A percentile compares a stretch with the other conserved stretches of the same genome.
These are phyloP conservation scores for Debaryomyces coudertii DNA, from an alignment of 1,139 yeast species.

Conservation along the genomic window DNA sequence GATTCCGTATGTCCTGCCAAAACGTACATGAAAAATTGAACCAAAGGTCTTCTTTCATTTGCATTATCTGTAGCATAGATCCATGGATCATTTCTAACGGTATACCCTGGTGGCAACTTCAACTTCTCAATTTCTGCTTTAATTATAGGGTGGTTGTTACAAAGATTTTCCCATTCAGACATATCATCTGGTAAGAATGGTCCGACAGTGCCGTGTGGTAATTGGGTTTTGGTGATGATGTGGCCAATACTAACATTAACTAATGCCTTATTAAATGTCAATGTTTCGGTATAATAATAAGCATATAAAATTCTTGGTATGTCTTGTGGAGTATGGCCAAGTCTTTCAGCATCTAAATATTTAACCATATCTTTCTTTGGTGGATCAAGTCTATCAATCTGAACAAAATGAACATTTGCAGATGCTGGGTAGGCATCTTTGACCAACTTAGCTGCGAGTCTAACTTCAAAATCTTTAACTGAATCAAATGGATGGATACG, in stretches of 20 bases:
- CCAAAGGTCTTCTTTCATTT: slow-evolving; percentile 60
- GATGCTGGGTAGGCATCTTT: slow-evolving; percentile 57
- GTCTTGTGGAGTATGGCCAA: slow-evolving; percentile 57
- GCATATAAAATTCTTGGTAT: slow-evolving; percentile 69
- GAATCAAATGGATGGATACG: slow-evolving; percentile 64
- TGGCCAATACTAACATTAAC: slow-evolving; percentile 69
- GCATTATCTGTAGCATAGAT: slow-evolving; percentile 81
- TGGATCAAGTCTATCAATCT: slow-evolving; percentile 76
- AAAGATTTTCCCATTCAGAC: slow-evolving; percentile 53
- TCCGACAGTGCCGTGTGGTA: slow-evolving; percentile 70
- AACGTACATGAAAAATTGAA: slow-evolving; percentile 80
- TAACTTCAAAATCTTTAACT: slow-evolving; percentile 66
- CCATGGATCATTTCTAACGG: slow-evolving; percentile 81
- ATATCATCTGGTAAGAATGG: slow-evolving; percentile 77
- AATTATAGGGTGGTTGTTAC: slow-evolving; percentile 60
- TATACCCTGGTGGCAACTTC: slow-evolving; percentile 57
- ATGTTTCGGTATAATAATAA: slow-evolving; percentile 63
- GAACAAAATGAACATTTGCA: slow-evolving; percentile 66
- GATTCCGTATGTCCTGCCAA: slow-evolving; percentile 75
- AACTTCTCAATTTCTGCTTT: slow-evolving; percentile 65
- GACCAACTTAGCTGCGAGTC: slow-evolving; percentile 62
- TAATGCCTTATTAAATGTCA: slow-evolving; percentile 70
- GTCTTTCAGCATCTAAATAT: slow-evolving; percentile 69
- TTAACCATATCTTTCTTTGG: slow-evolving; percentile 76
- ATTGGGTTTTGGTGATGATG: slow-evolving; percentile 57